Base-by-base conservation (phyloP, 1,284 basidiomycete species). In the Clitocybe nebularis region DNA sequence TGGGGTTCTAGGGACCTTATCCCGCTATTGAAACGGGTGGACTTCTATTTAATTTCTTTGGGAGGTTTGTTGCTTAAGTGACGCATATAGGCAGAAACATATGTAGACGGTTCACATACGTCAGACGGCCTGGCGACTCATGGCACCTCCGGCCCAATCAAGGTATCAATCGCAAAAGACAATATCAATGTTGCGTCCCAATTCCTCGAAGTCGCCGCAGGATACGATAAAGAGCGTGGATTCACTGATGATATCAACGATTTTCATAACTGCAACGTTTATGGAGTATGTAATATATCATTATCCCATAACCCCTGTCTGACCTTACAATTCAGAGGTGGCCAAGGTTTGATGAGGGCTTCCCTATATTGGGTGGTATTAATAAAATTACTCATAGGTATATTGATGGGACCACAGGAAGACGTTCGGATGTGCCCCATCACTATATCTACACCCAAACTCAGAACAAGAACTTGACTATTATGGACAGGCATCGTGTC, bases 371-470 rank as follows among this genome's bases (percentile, higher is more conserved):
- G 19, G 13, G 13, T 32, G 33, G 11, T 14, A 11, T 24, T 11
- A 13, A 16, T 13, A 10, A 26, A 3, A 35, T 8, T 39, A 11
- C 8, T 11, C 22, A 32, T 44, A 71, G 77, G 50, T 83, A 75
- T 57, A 66, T 81, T 11, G 67, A 77, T 44, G 56, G 50, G 0
- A 50, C 62, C 19, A 78, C 71, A 0, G 82, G 82, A 21, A 70
- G 53, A 36, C 75, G 81, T 7, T 81, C 73, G 0, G 80, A 84
- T 51, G 55, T 72, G 3, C 70, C 82, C 1, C 78, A 81, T 48
- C 45, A 69, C 48, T 81, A 75, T 47, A 59, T 84, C 10, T 84
- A 83, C 52, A 74, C 73, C 26, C 68, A 76, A 39, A 46, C 56
- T 1, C 49, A 58, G 13, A 69, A 68, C 41, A 59, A 63, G 17